Conservation (phyloP, 2,329 filamentous ascomycete species). For the Tolypocladium ovalisporum region DNA sequence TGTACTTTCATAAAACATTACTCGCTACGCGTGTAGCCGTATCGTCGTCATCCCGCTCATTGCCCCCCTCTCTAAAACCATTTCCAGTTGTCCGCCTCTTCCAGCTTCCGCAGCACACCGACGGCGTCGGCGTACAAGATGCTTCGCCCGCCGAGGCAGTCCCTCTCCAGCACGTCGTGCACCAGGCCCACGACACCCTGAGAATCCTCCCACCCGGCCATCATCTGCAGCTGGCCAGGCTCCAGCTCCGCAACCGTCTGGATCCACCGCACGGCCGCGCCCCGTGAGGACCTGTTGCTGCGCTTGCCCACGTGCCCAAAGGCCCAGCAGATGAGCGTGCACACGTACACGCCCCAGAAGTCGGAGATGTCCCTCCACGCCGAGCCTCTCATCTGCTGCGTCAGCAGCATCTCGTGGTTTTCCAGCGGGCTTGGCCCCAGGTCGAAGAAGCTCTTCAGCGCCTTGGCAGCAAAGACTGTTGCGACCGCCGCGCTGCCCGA, state of each 20-base stretch:
- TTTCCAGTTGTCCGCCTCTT: slow-evolving; percentile 29
- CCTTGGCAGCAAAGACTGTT: slow-evolving; percentile 38
- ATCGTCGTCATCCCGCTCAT: not conserved
- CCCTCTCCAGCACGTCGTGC: slow-evolving; percentile 32
- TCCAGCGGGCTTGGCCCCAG: slow-evolving; percentile 6
- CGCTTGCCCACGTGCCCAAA: slow-evolving; percentile 27
- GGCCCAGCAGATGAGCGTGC: slow-evolving; percentile 49
- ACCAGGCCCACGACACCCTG: slow-evolving; percentile 40
- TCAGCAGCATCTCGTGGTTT: slow-evolving; percentile 1
- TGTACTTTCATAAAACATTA: not conserved
- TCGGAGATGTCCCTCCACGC: slow-evolving; percentile 30
- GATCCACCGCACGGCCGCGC: slow-evolving; percentile 24
- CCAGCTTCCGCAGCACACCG: slow-evolving; percentile 38
- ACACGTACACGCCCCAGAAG: slow-evolving; percentile 46
- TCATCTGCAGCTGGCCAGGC: slow-evolving; percentile 25
- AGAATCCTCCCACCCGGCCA: slow-evolving; percentile 21
- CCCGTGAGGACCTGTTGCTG: slow-evolving; percentile 8
- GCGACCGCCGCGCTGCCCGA: slow-evolving; percentile 34
- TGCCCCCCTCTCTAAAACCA: slow-evolving; percentile 12
- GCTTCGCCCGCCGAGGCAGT: slow-evolving; percentile 36
- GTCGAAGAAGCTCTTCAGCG: slow-evolving; percentile 34
- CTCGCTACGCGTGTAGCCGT: not conserved
- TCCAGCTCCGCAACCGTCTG: slow-evolving; percentile 28
- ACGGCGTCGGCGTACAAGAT: slow-evolving; percentile 42
- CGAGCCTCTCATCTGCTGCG: slow-evolving; percentile 4